Conservation (phyloP, 176 grass and related monocot species). For the Musa beccarii region DNA sequence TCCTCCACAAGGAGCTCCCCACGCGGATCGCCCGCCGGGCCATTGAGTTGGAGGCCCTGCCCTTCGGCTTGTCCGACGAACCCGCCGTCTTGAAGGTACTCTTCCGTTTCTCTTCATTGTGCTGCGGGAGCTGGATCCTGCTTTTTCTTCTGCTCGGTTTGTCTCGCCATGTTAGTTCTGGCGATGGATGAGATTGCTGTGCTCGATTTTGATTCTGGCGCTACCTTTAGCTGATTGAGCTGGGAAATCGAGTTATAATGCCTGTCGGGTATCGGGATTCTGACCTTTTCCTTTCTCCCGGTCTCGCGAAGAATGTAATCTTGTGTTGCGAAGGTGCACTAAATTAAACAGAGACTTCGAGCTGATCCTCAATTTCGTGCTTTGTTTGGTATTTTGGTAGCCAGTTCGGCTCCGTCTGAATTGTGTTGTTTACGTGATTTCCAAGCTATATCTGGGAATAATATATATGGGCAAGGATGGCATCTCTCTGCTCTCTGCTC, state of each 20-base stretch:
- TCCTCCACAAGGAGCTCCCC: slow-evolving; percentile 80
- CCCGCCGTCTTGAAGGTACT: slow-evolving; percentile 72
- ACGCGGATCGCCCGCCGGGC: slow-evolving; percentile 70
- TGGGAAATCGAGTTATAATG: neutral
- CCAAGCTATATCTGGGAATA: neutral
- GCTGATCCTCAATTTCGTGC: neutral
- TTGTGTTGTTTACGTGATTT: neutral
- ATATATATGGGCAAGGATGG: neutral
- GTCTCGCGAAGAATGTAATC: neutral
- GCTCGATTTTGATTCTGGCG: neutral
- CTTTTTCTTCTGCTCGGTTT: neutral
- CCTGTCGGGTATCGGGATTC: neutral
- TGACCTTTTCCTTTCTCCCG: neutral
- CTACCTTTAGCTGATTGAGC: neutral
- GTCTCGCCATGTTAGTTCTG: neutral
- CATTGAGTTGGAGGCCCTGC: slow-evolving; percentile 59
- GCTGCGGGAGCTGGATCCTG: neutral
- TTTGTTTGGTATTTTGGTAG: neutral
- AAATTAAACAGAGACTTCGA: neutral
- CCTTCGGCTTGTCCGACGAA: slow-evolving; percentile 71
- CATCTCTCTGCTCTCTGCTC: neutral
- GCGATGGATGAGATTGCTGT: neutral
- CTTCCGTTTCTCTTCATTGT: neutral
- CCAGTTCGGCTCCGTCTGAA: neutral
- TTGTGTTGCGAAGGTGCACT: neutral